Base-by-base conservation (phyloP, 345 rosid species). In the Acer negundo region DNA sequence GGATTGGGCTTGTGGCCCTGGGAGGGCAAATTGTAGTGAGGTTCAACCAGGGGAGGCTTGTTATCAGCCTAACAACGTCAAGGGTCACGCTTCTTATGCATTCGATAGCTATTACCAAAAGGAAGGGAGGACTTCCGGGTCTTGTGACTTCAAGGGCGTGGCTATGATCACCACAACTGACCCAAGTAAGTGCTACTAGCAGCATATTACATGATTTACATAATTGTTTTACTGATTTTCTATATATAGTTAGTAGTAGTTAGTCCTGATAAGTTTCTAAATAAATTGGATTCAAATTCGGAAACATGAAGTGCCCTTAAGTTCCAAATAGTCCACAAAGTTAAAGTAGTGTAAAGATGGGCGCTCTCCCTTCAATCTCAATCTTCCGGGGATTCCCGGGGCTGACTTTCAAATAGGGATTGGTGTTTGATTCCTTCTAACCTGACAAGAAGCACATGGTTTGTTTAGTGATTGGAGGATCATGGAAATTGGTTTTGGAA, bases 1-100 rank as follows among this genome's bases (percentile, higher is more conserved):
- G 86, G 99, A 96, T 72, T 94, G 99, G 99, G 97, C 97, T 40
- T 96, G 98, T 80, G 99, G 99, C 35, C 95, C 97, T 0, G 97
- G 99, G 77, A 85, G 84, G 79, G 90, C 98, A 12, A 90, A 96
- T 77, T 96, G 99, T 78, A 90, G 97, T 15, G 98, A 89, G 88
- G 83, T 94, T 80, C 98, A 96, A 86, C 97, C 98, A 1, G 99
- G 98, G 63, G 93, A 94, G 84, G 79, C 64, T 76, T 96, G 99
- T 81, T 96, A 90, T 73, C 92, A 94, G 84, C 99, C 99, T 24
- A 92, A 88, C 73, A 89, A 91, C 75, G 95, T 96, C 78, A 89
- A 89, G 86, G 86, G 74, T 56, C 98, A 96, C 66, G 98, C 97
- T 35, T 94, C 97, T 2, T 96, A 87, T 86, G 99, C 98, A 26